Evolutionary conservation across 768 basidiomycete genomes (phyloP), one percentile per base, ranked within the genome.

Genomic region (Termitomyces sp.): DNA sequence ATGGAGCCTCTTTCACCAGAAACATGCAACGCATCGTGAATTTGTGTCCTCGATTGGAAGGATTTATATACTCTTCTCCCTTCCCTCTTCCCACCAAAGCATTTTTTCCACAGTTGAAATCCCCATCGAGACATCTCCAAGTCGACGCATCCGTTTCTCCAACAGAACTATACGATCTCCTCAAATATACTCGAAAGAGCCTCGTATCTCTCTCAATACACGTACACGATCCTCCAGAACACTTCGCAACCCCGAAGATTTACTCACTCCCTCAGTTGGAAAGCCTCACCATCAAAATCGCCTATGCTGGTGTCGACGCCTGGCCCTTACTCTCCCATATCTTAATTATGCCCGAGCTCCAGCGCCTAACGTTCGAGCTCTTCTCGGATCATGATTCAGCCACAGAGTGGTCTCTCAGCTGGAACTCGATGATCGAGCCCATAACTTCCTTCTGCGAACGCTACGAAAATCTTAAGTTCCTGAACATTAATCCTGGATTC

Each of bases 1-100:
- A 67, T 38, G 59, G 36, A 3, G n/a, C n/a, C 14, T 57, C 66
- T 6, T 63, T 67, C 46, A 31, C 34, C 34, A 36, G 54, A 32
- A 43, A 62, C 43, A 53, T 65, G 25, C 61, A 60, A 40, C 61
- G 56, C 8, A 40, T 65, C 47, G 34, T 63, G 7, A 40, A 60
- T 25, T 31, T 65, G 31, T 65, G 58, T 32, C 61, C 64, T 15
- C 49, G 59, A 17, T 49, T 65, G 8, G 3, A 31, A 32, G 53
- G 46, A 38, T 55, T 63, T 3, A 51, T 25, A 29, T 49, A 55
- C 8, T 50, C 61, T 11, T 63, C 61, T 14, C 47, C 56, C 4
- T 49, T 40, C 12, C 46, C 55, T 29, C 61, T 62, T 34, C 63
- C 60, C 9, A 9, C 52, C 5, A 57, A 57, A 15, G 61, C 56